Evolutionary conservation across 257 asterid genomes (phyloP).

Genomic region (Rauvolfia tetraphylla): DNA sequence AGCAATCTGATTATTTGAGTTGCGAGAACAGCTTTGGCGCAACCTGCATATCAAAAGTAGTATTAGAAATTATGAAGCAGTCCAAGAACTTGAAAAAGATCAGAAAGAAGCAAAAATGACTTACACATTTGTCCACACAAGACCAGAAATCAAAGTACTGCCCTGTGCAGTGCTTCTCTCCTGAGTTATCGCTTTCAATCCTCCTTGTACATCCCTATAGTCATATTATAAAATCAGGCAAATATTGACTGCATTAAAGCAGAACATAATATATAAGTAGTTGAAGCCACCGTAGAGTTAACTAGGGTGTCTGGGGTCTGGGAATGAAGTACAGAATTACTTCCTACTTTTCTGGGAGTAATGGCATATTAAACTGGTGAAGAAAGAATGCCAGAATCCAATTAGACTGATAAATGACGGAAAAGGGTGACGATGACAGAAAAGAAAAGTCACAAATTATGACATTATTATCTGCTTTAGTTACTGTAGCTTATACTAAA

Average conservation of each 20-base stretch:
- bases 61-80: not conserved
- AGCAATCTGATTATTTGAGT: not conserved
- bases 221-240: not conserved
- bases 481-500: too few relatives aligned
- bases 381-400: not conserved
- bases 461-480: too few relatives aligned
- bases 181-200: slow-evolving; percentile 36
- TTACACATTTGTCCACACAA: slow-evolving; percentile 33
- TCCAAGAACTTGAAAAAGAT: not conserved
- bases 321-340: too few relatives aligned
- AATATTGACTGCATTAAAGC: not conserved
- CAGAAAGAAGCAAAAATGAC: not conserved
- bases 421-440: too few relatives aligned
- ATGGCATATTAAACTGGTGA: not conserved
- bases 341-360: too few relatives aligned
- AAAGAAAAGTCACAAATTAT: too few relatives aligned
- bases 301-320: too few relatives aligned
- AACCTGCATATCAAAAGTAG: not conserved
- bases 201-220: slow-evolving; percentile 60
- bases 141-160: slow-evolving; percentile 40
- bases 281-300: too few relatives aligned
- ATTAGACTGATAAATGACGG: not conserved
- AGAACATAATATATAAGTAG: not conserved
- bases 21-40: not conserved
- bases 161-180: slow-evolving; percentile 40